phyloP scores from a whole-genome alignment of 495 filamentous ascomycete genomes.

The Aspergillus sclerotioniger region DNA sequence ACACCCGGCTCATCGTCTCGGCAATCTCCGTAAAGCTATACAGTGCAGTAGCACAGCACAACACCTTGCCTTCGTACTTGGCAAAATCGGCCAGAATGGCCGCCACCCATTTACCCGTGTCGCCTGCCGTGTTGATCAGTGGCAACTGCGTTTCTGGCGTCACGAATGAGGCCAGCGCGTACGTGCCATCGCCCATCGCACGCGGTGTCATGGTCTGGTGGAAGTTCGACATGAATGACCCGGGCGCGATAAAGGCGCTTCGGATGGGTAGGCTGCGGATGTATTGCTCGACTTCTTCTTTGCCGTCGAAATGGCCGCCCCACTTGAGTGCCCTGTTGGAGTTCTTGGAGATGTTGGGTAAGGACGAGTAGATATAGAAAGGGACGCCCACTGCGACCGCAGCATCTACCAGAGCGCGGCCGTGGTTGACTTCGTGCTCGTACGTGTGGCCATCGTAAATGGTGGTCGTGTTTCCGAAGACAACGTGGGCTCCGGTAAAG shows the following conservation, averaged over 20 bases:
- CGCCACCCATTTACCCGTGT: constrained; percentile 53
- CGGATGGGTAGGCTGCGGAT: constrained; percentile 40
- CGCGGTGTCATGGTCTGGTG: constrained; percentile 13
- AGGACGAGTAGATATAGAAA: constrained; percentile 48
- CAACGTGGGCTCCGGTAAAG: constrained; percentile 40
- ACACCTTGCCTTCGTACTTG: constrained; percentile 46
- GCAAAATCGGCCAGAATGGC: constrained; percentile 51
- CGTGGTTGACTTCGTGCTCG: constrained; percentile 36
- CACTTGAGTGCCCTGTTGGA: background rate
- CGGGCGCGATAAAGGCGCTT: constrained; percentile 44
- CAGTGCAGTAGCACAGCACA: constrained; percentile 37
- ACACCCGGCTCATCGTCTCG: constrained; percentile 34
- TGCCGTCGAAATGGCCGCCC: constrained; percentile 37
- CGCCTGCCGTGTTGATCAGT: constrained; percentile 42
- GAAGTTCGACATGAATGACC: constrained; percentile 53
- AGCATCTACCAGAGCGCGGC: constrained; percentile 43
- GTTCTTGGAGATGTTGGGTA: constrained; percentile 28
- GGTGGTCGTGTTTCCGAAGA: constrained; percentile 46
- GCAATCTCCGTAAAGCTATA: constrained; percentile 39
- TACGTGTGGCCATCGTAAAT: constrained; percentile 26
- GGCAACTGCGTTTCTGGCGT: constrained; percentile 37
- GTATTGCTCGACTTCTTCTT: constrained; percentile 33
- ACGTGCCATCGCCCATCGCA: constrained; percentile 21
- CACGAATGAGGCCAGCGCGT: constrained; percentile 21
- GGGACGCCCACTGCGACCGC: constrained; percentile 38